phyloP scores from a whole-genome alignment of 805 yeast genomes.

The Torulaspora microellipsoides region DNA sequence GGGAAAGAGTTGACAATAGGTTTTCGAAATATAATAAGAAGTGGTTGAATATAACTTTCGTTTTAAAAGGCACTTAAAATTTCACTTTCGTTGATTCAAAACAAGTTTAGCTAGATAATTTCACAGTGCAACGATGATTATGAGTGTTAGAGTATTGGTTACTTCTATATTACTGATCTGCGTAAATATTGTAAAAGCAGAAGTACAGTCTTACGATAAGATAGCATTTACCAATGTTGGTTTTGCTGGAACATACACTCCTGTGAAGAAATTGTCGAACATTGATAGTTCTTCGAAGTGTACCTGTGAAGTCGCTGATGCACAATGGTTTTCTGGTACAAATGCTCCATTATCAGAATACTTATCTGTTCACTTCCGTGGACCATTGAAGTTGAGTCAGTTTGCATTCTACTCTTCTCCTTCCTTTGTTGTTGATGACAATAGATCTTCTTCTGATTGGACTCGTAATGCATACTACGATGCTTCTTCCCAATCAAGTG shows the following conservation, averaged over 20 bases:
- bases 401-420: constrained; percentile 59
- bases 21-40: too few species aligned
- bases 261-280: constrained; percentile 28
- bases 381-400: constrained; percentile 56
- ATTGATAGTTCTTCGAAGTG: constrained; percentile 21
- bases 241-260: constrained; percentile 30
- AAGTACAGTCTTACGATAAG: constrained; percentile 20
- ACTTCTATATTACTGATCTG: background rate
- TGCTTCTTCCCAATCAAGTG: constrained; percentile 43
- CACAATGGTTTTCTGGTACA: constrained; percentile 42
- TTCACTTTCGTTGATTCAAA: too few species aligned
- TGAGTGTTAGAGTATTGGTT: background rate
- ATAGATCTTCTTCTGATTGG: constrained; percentile 46
- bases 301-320: constrained; percentile 30
- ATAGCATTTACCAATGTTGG: constrained; percentile 32
- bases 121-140: background rate
- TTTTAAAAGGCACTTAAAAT: too few species aligned
- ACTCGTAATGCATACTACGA: constrained; percentile 53
- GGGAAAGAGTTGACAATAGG: too few species aligned
- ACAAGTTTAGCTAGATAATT: too few species aligned
- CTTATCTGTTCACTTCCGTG: constrained; percentile 72
- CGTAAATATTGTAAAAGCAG: constrained; percentile 2
- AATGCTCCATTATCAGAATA: constrained; percentile 64
- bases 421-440: constrained; percentile 33
- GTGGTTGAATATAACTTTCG: too few species aligned